A percentile compares a stretch with the other conserved stretches of the same genome.
These are phyloP conservation scores for Akanthomyces uredinophilus DNA, from an alignment of 2,329 filamentous ascomycete species.

Conservation along the genomic window DNA sequence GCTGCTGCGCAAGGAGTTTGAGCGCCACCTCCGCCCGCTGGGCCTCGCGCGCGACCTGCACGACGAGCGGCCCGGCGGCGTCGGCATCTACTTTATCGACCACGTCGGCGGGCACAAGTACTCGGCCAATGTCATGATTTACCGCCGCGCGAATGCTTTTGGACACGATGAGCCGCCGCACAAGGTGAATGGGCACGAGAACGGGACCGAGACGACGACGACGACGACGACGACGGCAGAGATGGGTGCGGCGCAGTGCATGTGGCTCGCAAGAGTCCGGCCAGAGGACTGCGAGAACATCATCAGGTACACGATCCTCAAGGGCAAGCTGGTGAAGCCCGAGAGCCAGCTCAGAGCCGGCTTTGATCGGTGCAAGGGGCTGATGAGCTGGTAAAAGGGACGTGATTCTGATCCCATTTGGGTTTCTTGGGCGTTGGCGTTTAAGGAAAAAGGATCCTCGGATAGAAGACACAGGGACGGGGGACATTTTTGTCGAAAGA, in stretches of 20 bases:
- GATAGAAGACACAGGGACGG: no score
- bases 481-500: no score
- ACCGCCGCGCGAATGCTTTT: conserved; percentile 61
- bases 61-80: conserved; percentile 84
- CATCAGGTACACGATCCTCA: conserved; percentile 79
- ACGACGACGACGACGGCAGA: conserved; percentile 27
- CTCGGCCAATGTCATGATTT: conserved; percentile 88
- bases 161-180: conserved; percentile 41
- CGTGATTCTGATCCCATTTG: not conserved
- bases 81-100: conserved; percentile 93
- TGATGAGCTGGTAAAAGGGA: conserved; percentile 75
- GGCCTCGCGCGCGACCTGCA: conserved; percentile 82
- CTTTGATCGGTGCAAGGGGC: conserved; percentile 74
- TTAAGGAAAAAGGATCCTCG: not conserved
- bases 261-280: conserved; percentile 80
- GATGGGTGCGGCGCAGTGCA: conserved; percentile 74
- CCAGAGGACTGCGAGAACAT: conserved; percentile 94
- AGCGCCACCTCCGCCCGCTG: conserved; percentile 78
- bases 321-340: conserved; percentile 92
- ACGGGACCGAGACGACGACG: not conserved
- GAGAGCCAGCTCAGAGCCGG: conserved; percentile 80
- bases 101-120: conserved; percentile 98
- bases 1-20: conserved; percentile 79
- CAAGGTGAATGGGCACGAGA: not conserved
- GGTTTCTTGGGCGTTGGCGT: not conserved